Evolutionary conservation across 2,329 filamentous ascomycete genomes (phyloP).

Genomic region (Alternaria arbusti): DNA sequence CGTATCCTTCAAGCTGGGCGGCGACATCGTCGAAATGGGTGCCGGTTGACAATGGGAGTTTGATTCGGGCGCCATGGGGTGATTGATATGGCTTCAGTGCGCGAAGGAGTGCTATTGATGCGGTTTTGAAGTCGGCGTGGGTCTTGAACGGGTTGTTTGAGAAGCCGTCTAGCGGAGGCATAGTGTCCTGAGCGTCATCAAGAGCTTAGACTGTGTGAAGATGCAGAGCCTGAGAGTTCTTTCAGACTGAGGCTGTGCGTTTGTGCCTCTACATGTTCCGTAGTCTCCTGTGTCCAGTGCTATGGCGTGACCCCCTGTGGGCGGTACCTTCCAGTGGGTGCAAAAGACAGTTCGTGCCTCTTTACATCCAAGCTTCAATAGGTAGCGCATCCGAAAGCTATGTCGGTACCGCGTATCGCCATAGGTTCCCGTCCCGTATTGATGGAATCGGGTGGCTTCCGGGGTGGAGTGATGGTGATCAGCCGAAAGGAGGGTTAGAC

Average conservation of each 20-base stretch:
- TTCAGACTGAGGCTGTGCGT: not conserved
- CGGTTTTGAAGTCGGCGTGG: constrained; percentile 31
- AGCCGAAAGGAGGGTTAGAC: constrained; percentile 27
- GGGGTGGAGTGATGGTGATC: constrained; percentile 16
- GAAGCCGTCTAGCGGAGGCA: constrained; percentile 38
- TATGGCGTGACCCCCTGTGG: not conserved
- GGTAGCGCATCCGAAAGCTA: not conserved
- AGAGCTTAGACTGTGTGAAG: not conserved
- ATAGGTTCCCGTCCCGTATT: not conserved
- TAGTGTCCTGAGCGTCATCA: constrained; percentile 1
- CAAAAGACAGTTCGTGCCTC: not conserved
- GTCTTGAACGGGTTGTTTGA: constrained; percentile 37
- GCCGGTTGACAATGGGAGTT: constrained; percentile 38
- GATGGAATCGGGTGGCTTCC: not conserved
- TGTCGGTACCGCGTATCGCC: not conserved
- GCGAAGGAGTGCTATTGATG: constrained; percentile 31
- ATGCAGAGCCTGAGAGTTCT: rapidly evolving
- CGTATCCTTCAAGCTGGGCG: constrained; percentile 44
- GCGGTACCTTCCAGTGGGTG: not conserved
- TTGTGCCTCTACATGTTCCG: not conserved
- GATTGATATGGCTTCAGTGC: constrained; percentile 40
- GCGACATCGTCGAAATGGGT: constrained; percentile 47
- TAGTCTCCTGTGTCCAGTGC: not conserved
- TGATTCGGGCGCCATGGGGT: constrained; percentile 38
- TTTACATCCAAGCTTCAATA: not conserved